Evolutionary conservation across 495 filamentous ascomycete genomes (phyloP).

Genomic region (Hypoxylon lienhwacheense): DNA sequence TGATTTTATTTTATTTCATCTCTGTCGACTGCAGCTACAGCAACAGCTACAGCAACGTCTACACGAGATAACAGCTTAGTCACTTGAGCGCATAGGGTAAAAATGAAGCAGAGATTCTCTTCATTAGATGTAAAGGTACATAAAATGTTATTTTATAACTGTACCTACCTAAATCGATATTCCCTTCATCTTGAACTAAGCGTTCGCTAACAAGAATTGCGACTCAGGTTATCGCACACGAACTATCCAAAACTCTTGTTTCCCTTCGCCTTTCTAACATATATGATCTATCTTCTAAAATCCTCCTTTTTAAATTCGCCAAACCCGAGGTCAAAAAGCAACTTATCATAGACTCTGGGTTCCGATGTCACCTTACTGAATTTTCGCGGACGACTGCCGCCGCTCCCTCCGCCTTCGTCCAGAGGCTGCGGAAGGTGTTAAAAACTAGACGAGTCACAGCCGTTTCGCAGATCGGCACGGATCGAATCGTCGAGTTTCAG

Average conservation of each 20-base stretch:
- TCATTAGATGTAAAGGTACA: constrained; percentile 89
- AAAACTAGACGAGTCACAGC: constrained; percentile 82
- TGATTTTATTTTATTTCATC: too few species aligned
- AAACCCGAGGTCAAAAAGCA: constrained; percentile 85
- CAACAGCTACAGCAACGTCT: background rate
- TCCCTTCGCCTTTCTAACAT: constrained; percentile 85
- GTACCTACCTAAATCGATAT: too few species aligned
- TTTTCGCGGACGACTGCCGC: constrained; percentile 84
- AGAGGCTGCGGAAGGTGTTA: constrained; percentile 79
- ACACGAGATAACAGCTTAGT: too few species aligned
- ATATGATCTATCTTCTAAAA: constrained; percentile 92
- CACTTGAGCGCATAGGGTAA: constrained; percentile 26
- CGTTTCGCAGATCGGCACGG: constrained; percentile 84
- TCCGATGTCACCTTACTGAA: constrained; percentile 90
- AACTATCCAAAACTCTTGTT: constrained; percentile 75
- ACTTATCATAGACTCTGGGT: constrained; percentile 89
- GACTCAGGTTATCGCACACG: constrained; percentile 82
- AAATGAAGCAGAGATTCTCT: constrained; percentile 98
- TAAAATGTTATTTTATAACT: background rate
- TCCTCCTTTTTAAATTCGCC: constrained; percentile 90
- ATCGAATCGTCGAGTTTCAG: constrained; percentile 87
- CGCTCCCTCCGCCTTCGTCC: constrained; percentile 80
- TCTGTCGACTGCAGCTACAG: too few species aligned
- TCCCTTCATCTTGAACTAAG: background rate
- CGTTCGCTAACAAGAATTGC: constrained; percentile 11